Evolutionary conservation across 148 eudicot species (phyloP), one percentile per base, ranked within the genome.

Genomic region (Cornus suecica): DNA sequence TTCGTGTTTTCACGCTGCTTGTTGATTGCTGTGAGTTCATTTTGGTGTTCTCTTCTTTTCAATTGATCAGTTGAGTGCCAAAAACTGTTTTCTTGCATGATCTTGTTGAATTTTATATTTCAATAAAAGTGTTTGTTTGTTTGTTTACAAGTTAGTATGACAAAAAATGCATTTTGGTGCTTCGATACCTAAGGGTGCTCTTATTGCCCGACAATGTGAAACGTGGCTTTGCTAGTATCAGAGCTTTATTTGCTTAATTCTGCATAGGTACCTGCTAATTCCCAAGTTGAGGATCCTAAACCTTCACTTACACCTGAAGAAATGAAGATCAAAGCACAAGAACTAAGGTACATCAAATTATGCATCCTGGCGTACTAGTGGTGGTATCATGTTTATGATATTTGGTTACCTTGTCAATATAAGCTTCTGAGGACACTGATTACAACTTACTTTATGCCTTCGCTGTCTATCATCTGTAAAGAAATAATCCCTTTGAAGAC

Each of bases 301-400:
- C 88, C 93, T 82, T 75, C 91, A 25, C 90, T 95, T 58, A 90
- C 97, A 56, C 94, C 97, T 65, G 99, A 95, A 85, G 98, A 93
- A 80, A 87, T 88, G 81, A 91, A 81, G 84, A 81, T 83, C 67
- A 95, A 95, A 85, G 81, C 90, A 68, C 86, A 84, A 68, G 99
- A 95, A 79, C 85, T 93, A 41, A 95, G 94, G 99, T 95, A 81
- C 41, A 61, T 1, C 2, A 11, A 23, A 8, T 52, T 29, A 48
- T 61, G 32, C 27, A 41, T 14, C 68, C 52, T 10, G 25, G 28
- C 27, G 28, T 11, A 23, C 65, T 45, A 20, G 62, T 66, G n/a
- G 52, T 70, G 7, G 42, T 74, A 48, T 26, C 41, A 34, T 26
- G 51, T 25, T 41, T 24, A 4, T 54, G 32, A 24, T 69, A 60